Conservation (phyloP, 352 stramenopile species). For the Phytophthora sansomeana region DNA sequence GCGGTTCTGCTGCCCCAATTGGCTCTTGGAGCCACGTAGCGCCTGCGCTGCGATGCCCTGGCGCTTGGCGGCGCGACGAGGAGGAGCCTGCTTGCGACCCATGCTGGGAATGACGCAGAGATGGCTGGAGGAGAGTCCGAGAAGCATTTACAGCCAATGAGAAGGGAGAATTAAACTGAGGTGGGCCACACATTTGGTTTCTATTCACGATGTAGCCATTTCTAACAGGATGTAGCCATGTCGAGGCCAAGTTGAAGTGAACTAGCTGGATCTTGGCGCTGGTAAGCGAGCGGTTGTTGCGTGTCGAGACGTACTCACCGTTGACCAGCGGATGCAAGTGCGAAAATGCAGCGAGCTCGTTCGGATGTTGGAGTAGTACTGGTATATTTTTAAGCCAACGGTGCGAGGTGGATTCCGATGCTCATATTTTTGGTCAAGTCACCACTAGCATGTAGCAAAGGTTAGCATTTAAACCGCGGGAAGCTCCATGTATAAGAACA, state of each 20-base stretch:
- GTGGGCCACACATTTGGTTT: neutral
- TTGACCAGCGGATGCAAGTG: conserved; percentile 13
- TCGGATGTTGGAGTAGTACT: neutral
- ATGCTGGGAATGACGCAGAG: conserved; percentile 11
- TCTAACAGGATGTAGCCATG: conserved; percentile 9
- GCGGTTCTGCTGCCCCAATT: conserved; percentile 34
- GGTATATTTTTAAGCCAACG: conserved; percentile 17
- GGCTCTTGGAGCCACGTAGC: conserved; percentile 26
- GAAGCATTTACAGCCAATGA: conserved; percentile 14
- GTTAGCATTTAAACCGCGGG: neutral
- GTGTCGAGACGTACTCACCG: conserved; percentile 14
- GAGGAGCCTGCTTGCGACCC: conserved; percentile 32
- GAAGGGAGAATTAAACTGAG: neutral
- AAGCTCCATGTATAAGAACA: conserved; percentile 23
- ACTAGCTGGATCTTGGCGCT: neutral
- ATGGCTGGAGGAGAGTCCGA: conserved; percentile 28
- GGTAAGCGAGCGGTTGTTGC: conserved; percentile 19
- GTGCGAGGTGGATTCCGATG: neutral
- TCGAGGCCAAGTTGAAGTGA: conserved; percentile 15
- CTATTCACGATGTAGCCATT: neutral
- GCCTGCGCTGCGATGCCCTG: conserved; percentile 37
- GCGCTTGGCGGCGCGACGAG: conserved; percentile 39
- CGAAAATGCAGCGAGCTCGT: neutral
- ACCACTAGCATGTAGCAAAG: neutral
- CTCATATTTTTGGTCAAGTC: conserved; percentile 10